Conservation (phyloP, 805 yeast genomes). For the Yamadazyma nakazawae region DNA sequence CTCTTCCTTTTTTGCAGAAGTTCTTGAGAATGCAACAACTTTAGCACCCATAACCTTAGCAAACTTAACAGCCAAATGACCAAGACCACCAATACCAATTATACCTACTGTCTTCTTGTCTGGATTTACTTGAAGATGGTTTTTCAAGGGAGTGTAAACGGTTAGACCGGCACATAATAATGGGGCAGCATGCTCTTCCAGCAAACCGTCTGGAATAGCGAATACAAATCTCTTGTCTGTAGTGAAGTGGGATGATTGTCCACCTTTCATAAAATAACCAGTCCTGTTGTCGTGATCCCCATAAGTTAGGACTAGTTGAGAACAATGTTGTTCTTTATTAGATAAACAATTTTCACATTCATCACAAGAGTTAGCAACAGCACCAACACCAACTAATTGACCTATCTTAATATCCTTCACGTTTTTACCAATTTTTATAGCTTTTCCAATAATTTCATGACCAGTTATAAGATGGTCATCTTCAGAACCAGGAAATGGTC, state of each 20-base stretch:
- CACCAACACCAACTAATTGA: conserved; percentile 80
- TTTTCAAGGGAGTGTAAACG: too few relatives aligned
- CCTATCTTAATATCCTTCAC: conserved; percentile 57
- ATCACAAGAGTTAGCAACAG: conserved; percentile 59
- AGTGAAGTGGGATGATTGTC: conserved; percentile 48
- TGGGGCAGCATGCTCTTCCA: conserved; percentile 47
- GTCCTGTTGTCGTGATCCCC: conserved; percentile 33
- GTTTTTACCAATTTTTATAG: conserved; percentile 56
- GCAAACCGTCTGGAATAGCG: conserved; percentile 45
- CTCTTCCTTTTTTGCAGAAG: too few relatives aligned
- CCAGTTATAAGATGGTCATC: conserved; percentile 57
- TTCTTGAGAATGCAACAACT: too few relatives aligned
- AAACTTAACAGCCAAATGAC: conserved; percentile 60
- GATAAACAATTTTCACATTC: too few relatives aligned
- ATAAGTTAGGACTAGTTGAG: conserved; percentile 49
- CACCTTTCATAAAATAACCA: conserved; percentile 40
- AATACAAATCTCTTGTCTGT: conserved; percentile 44
- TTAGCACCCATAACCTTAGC: too few relatives aligned
- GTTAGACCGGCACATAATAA: too few relatives aligned
- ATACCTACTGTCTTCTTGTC: conserved; percentile 44
- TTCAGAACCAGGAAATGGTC: conserved; percentile 25
- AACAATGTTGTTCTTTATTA: conserved; percentile 52
- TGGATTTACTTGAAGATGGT: conserved; percentile 38
- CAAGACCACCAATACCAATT: conserved; percentile 66
- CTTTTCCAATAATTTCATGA: conserved; percentile 65